A percentile compares a stretch with the other conserved stretches of the same genome.
phyloP scores from a whole-genome alignment of 208 protist genomes.

The Trypanosoma scelopori region DNA sequence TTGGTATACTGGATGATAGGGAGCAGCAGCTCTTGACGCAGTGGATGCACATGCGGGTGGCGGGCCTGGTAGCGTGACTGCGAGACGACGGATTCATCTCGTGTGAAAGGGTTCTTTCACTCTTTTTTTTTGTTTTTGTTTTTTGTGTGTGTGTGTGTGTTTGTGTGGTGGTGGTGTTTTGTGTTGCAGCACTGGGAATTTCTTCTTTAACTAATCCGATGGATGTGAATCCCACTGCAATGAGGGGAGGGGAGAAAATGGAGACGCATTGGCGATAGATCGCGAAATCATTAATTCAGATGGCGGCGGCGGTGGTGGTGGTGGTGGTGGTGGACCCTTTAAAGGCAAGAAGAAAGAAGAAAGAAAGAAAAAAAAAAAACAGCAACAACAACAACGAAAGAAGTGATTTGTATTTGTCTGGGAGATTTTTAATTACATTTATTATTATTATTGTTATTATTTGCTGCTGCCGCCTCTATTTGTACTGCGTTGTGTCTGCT shows the following conservation, averaged over 20 bases:
- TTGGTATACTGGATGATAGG: slow-evolving; percentile 42
- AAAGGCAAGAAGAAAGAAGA: slow-evolving; percentile 6
- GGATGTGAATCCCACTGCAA: neutral
- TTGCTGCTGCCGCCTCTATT: neutral
- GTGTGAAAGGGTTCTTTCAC: neutral
- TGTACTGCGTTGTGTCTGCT: too few relatives aligned
- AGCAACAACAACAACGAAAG: slow-evolving; percentile 9
- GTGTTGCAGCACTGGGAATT: too few relatives aligned
- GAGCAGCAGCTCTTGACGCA: slow-evolving; percentile 55
- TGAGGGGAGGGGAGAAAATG: neutral
- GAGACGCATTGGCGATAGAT: neutral
- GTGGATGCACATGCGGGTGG: slow-evolving; percentile 39
- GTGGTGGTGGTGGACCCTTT: neutral
- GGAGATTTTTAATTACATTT: too few relatives aligned
- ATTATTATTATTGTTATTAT: slow-evolving; percentile 10
- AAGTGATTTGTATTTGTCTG: slow-evolving; percentile 5
- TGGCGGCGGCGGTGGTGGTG: neutral
- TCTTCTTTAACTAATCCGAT: too few relatives aligned
- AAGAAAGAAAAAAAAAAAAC: neutral
- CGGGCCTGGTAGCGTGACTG: slow-evolving; percentile 13
- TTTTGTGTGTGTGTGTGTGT: slow-evolving; percentile 3
- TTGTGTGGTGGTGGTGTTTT: too few relatives aligned
- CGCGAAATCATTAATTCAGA: neutral
- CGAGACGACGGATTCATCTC: neutral
- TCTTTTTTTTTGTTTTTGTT: neutral